Evolutionary conservation across 768 basidiomycete genomes (phyloP).

Genomic region (Hericium alpestre): DNA sequence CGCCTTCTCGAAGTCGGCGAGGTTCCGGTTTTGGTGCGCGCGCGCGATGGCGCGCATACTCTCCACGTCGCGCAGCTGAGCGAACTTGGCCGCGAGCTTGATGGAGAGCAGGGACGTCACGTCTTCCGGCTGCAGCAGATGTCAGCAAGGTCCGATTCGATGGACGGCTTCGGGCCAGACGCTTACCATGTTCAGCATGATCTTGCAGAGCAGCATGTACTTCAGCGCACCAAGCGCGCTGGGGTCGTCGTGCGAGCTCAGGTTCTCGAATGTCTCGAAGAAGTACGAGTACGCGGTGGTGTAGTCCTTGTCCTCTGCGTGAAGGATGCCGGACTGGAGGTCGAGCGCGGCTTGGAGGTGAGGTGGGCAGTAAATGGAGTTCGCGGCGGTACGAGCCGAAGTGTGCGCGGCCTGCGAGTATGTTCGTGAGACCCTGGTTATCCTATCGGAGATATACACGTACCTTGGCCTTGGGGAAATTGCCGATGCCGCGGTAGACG

Average conservation of each 20-base stretch:
- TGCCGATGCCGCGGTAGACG: conserved; percentile 82
- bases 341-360: conserved; percentile 52
- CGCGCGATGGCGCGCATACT: conserved; percentile 92
- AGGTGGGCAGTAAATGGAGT: conserved; percentile 88
- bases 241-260: conserved; percentile 58
- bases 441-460: conserved; percentile 7
- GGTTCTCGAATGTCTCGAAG: conserved; percentile 90
- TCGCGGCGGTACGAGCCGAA: conserved; percentile 85
- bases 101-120: conserved; percentile 76
- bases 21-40: conserved; percentile 85
- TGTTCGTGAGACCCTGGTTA: neutral
- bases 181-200: conserved; percentile 86
- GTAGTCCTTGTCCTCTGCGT: conserved; percentile 97
- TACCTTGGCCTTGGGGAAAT: conserved; percentile 85
- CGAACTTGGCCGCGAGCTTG: conserved; percentile 83
- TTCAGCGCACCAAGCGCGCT: conserved; percentile 78
- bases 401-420: conserved; percentile 68
- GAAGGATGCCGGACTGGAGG: conserved; percentile 69
- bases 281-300: conserved; percentile 96
- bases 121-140: conserved; percentile 71
- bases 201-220: conserved; percentile 96
- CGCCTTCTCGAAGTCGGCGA: conserved; percentile 83
- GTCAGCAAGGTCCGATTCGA: neutral
- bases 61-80: conserved; percentile 80
- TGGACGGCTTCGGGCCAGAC: conserved; percentile 12